These are phyloP conservation scores for Tricholoma terreum DNA, from an alignment of 768 basidiomycete genomes.

Conservation along the genomic window DNA sequence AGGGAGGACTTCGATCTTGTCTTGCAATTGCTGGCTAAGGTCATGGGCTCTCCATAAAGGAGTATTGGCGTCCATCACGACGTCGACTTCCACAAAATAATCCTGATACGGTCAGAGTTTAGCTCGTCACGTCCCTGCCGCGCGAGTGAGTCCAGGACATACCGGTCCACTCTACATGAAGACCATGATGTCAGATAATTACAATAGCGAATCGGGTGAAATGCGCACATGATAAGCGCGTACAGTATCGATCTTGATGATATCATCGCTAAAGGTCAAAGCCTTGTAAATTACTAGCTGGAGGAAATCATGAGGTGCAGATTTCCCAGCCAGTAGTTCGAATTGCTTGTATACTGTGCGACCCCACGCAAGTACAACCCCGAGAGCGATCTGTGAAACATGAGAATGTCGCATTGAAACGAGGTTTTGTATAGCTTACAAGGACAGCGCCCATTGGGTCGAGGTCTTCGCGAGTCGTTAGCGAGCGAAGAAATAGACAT, in stretches of 20 bases:
- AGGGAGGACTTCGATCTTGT: conserved; percentile 85
- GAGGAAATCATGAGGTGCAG: conserved; percentile 87
- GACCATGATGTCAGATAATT: conserved; percentile 5
- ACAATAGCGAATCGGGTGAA: conserved; percentile 1
- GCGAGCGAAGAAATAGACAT: conserved; percentile 2
- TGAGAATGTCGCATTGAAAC: conserved; percentile 9
- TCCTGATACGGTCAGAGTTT: conserved; percentile 42
- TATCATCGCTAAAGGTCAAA: conserved; percentile 83
- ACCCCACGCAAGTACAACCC: conserved; percentile 76
- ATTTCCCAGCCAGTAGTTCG: conserved; percentile 84
- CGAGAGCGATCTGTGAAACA: conserved; percentile 61
- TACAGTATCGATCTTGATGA: conserved; percentile 86
- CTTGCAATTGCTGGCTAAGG: conserved; percentile 78
- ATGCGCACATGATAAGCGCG: conserved; percentile 82
- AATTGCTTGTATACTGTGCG: conserved; percentile 80
- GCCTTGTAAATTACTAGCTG: conserved; percentile 93
- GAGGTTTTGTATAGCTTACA: conserved; percentile 39
- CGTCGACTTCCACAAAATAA: conserved; percentile 93
- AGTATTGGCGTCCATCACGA: conserved; percentile 87
- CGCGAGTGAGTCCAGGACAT: conserved; percentile 18
- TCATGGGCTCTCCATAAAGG: conserved; percentile 90
- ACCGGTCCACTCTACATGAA: conserved; percentile 67
- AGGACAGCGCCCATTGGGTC: conserved; percentile 79
- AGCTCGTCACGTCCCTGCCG: background rate
- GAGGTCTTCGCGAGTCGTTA: conserved; percentile 42